Base-by-base conservation (phyloP, 2,329 filamentous ascomycete genomes). In the Blastomyces parvus region DNA sequence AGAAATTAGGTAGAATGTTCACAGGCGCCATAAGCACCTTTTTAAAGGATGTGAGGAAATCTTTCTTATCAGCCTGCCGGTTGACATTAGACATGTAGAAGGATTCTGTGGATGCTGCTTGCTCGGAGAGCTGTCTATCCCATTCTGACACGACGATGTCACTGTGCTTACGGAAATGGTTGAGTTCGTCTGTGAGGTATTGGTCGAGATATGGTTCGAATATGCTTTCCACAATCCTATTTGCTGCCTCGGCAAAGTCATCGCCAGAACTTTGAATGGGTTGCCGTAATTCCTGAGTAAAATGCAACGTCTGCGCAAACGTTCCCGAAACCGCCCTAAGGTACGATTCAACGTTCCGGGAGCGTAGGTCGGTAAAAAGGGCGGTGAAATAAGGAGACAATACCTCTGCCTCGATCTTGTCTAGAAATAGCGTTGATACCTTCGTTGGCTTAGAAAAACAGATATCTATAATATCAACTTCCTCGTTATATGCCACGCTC, bases 21-120 rank as follows among this genome's bases (percentile, higher is more conserved):
- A 99, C 93, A 1, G 94, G 94, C 87, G 96, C 95, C 92, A 99
- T 97, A 67, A 99, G 90, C 9, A 99, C 94, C 75, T 97, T 97
- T 73, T 91, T 97, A 81, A 99, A 99, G 0, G 92, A 96, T 56
- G 88, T 94, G 65, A 99, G 74, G 70, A 99, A 99, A 73, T 99
- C 94, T 68, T 91, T 90, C 78, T 99, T 99, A 67, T 95, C 94
- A 0, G 91, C 94, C 73, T 96, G 91, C 33, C 94, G 85, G 72
- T 93, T 97, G 71, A 97, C 86, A 73, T 91, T 97, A 30, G 88
- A 89, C 93, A 97, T 97, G 78, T 91, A 94, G 72, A 95, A 96
- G 0, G 90, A 94, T 76, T 99, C 94, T 0, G 90, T 87, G 1
- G 88, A 89, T 19, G 90, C 91, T 68, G 96, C 92, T 76, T 97